These are phyloP conservation scores for Fusarium albidum DNA, from an alignment of 2,329 filamentous ascomycete species.

Conservation along the genomic window DNA sequence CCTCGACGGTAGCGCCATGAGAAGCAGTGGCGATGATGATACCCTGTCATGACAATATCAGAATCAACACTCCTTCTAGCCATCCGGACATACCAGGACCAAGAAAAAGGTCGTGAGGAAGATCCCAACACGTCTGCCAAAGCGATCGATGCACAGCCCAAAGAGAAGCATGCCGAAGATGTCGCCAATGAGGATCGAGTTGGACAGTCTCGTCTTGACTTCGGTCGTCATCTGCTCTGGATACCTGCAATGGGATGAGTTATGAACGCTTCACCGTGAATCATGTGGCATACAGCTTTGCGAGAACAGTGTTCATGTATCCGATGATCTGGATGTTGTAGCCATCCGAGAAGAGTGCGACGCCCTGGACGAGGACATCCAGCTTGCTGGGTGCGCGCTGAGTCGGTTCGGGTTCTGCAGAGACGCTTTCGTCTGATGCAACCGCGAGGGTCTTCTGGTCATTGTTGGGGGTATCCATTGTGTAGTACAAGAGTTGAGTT, in stretches of 20 bases:
- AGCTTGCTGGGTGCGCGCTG: background rate
- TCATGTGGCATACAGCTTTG: background rate
- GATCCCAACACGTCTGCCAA: conserved; percentile 5
- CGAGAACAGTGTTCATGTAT: conserved; percentile 8
- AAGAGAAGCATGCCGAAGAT: conserved; percentile 9
- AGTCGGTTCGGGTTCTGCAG: background rate
- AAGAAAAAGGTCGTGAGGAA: conserved; percentile 10
- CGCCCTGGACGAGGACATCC: conserved; percentile 4
- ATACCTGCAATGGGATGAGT: background rate
- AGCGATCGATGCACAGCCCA: conserved; percentile 5
- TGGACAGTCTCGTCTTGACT: conserved; percentile 5
- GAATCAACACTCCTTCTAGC: background rate
- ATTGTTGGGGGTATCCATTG: background rate
- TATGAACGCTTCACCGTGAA: background rate
- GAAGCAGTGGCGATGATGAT: conserved; percentile 55
- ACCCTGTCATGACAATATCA: background rate
- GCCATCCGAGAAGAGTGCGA: conserved; percentile 6
- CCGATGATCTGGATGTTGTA: conserved; percentile 11
- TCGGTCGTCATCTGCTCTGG: background rate
- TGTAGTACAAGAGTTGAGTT: no score
- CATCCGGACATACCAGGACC: conserved; percentile 2
- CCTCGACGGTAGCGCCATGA: conserved; percentile 53
- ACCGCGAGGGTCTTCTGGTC: conserved; percentile 4
- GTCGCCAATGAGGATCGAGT: conserved; percentile 4
- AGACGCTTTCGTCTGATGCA: conserved; percentile 5